Conservation (phyloP, 73 alveolate species). For the Paramecium tetraurelia region DNA sequence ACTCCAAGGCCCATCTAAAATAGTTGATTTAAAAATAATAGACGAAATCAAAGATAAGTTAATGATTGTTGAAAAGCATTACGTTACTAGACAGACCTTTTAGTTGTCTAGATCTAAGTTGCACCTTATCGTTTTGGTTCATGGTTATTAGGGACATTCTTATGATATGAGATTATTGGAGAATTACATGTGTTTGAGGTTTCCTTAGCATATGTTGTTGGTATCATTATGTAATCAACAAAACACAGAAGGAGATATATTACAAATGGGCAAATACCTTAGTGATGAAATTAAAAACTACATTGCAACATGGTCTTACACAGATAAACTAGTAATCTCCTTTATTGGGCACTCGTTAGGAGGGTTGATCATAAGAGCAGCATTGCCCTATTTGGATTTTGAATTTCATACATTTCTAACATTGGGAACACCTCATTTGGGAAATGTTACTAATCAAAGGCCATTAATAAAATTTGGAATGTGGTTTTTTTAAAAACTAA, state of each 20-base stretch:
- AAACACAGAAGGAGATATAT: slow-evolving; percentile 82
- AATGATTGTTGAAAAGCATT: slow-evolving; percentile 28
- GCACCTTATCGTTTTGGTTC: slow-evolving; percentile 90
- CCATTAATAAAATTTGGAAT: slow-evolving; percentile 91
- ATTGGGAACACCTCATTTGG: slow-evolving; percentile 96
- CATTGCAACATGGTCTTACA: slow-evolving; percentile 89
- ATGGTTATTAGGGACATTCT: slow-evolving; percentile 93
- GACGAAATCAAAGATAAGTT: slow-evolving; percentile 41
- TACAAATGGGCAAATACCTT: slow-evolving; percentile 84
- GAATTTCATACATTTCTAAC: slow-evolving; percentile 86
- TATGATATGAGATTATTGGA: slow-evolving; percentile 88
- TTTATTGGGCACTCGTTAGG: slow-evolving; percentile 99
- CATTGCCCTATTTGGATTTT: slow-evolving; percentile 67
- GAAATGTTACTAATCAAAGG: slow-evolving; percentile 85
- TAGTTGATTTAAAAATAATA: slow-evolving; percentile 23
- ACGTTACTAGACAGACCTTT: neutral
- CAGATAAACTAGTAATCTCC: slow-evolving; percentile 80
- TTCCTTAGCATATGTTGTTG: slow-evolving; percentile 81
- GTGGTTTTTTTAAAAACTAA: slow-evolving; percentile 94
- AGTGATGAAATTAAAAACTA: slow-evolving; percentile 83
- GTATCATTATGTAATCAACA: slow-evolving; percentile 82
- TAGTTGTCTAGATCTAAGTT: neutral
- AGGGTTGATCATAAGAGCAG: slow-evolving; percentile 90
- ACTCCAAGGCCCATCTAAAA: neutral
- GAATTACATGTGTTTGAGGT: slow-evolving; percentile 77